Base-by-base conservation (phyloP, 2,329 filamentous ascomycete species). In the Epicoccum sorghinum region DNA sequence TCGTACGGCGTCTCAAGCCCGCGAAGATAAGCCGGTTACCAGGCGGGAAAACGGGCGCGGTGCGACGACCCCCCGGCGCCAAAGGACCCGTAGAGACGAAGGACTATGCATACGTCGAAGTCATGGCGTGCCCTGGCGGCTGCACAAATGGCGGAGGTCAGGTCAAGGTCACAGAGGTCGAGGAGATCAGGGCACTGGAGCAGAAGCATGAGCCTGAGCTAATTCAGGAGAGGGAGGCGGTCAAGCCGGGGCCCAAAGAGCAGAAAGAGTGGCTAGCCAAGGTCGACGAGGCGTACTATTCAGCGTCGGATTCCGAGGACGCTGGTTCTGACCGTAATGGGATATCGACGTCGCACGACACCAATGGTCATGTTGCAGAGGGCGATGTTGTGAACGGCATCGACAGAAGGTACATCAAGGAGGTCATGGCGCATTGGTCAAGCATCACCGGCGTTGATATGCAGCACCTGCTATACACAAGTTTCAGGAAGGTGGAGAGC, bases 91-190 rank as follows among this genome's bases (percentile, higher is more conserved):
- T 82, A 1, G 82, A 80, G 47, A 62, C 83, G 78, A 38, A 82
- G 83, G 91, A 96, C 32, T 93, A 93, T 72, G 84, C 89, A n/a
- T 98, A 96, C 75, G 90, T 98, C 25, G 95, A 99, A 77, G 95
- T 99, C 54, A 99, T 99, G 95, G 95, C 95, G 12, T 99, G 95
- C 74, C 95, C 95, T 0, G 95, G 95, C n/a, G 95, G 95, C 3
- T 99, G 95, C 78, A 99, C 95, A 49, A 99, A 99, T 67, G 95
- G 95, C 2, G 95, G 95, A 33, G 95, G 95, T 0, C 95, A 99
- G 78, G 88, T 99, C 71, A 96, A 96, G 70, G 85, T 91, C 24
- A 90, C 91, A 47, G 95, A 98, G 71, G 85, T 89, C 6, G 78
- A 75, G 37, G 73, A 75, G 4, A 58, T 82, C 24, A 62, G 77